Evolutionary conservation across 768 basidiomycete genomes (phyloP), one percentile per base, ranked within the genome.

Genomic region (Hemileccinum rubropunctum): DNA sequence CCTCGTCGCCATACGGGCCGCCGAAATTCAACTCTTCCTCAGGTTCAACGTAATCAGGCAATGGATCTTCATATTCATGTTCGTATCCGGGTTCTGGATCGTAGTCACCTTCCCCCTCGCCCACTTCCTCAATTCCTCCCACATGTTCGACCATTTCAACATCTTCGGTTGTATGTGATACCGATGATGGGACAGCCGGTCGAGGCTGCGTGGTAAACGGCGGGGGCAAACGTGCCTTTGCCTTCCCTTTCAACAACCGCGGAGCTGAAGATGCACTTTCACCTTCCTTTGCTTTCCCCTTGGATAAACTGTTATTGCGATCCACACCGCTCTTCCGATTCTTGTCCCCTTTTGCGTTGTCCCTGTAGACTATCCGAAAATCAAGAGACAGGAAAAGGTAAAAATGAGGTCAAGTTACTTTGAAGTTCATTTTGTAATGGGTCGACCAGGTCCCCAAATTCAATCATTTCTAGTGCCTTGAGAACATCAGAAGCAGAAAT

Each of bases 401-500:
- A 51, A n/a, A 34, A 50, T 10, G 26, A 30, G 11, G 33, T 12
- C 26, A 17, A 20, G n/a, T 54, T 49, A 85, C 91, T 70, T 51
- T 77, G 70, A 9, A 92, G 76, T 62, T 92, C 89, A 0, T 60
- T 69, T 52, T 86, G 81, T 4, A 91, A 73, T 37, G 72, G 71
- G 30, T 80, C 78, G 0, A 83, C 78, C 37, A 91, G 71, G 61
- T 91, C 88, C 2, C 81, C 79, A 50, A 92, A 84, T 56, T 91
- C 85, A 32, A 91, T 78, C 48, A 80, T 71, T 61, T 92, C 90
- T 9, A 94, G 76, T 0, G 90, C 94, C 62, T 87, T 90, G 53
- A 95, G 79, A 0, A 97, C 91, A 62, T 95, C 94, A 0, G 91
- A 84, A 0, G 91, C 91, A 6, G 91, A 87, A 37, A 95, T 88